A percentile compares a stretch with the other conserved stretches of the same genome.
These are phyloP conservation scores for Lolium multiflorum DNA, from an alignment of 176 grass and related monocot genomes.

Conservation along the genomic window DNA sequence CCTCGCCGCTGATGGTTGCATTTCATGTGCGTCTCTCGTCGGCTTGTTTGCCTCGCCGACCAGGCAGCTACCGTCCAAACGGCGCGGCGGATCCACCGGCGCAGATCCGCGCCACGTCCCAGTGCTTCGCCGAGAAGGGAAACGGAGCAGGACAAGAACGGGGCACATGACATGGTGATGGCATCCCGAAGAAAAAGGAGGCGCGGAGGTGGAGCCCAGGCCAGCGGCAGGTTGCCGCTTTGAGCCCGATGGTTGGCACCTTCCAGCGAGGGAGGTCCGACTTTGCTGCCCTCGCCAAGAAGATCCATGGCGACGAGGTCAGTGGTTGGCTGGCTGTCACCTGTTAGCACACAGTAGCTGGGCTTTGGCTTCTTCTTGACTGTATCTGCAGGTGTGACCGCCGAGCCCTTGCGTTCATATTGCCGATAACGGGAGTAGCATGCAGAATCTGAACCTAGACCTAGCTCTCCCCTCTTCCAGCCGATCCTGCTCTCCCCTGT, in stretches of 20 bases:
- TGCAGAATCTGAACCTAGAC: neutral
- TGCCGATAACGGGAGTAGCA: neutral
- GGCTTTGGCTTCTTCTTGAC: neutral
- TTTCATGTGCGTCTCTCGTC: too few species aligned
- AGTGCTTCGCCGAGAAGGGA: neutral
- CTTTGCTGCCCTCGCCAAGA: neutral
- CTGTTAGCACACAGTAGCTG: neutral
- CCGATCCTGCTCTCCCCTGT: neutral
- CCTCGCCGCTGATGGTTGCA: too few species aligned
- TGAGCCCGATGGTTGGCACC: conserved; percentile 23
- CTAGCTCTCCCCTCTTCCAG: too few species aligned
- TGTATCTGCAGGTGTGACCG: conserved; percentile 9
- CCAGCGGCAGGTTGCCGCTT: conserved; percentile 27
- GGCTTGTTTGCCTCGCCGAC: too few species aligned
- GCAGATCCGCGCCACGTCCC: neutral
- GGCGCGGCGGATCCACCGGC: neutral
- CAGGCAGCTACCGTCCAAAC: too few species aligned
- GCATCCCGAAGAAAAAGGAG: conserved; percentile 40
- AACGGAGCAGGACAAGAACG: neutral
- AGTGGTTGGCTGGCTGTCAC: conserved; percentile 25
- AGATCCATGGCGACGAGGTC: neutral
- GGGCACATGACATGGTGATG: conserved; percentile 23
- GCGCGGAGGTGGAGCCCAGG: conserved; percentile 27
- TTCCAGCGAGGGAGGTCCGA: too few species aligned
- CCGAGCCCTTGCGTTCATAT: neutral